phyloP scores from a whole-genome alignment of 495 filamentous ascomycete genomes.

The Jackrogersella multiformis region DNA sequence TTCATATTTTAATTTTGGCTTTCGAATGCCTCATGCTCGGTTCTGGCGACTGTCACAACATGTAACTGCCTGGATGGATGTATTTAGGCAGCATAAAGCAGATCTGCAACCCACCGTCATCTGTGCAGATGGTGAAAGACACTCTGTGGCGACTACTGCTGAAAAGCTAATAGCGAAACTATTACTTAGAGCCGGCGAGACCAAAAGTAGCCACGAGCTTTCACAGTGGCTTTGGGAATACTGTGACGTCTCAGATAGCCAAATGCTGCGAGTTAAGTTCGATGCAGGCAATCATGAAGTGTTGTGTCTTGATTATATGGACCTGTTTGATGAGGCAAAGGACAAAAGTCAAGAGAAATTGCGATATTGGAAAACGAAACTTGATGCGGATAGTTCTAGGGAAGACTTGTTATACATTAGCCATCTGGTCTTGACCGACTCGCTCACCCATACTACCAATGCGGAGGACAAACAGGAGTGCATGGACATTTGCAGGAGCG shows the following conservation, averaged over 20 bases:
- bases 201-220: not conserved
- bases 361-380: not conserved
- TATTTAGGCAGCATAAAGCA: not conserved
- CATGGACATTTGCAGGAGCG: not conserved
- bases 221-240: not conserved
- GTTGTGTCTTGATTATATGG: not conserved
- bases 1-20: not conserved
- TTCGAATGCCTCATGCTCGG: not conserved
- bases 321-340: not conserved
- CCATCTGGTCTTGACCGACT: not conserved
- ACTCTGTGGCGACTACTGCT: not conserved
- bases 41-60: not conserved
- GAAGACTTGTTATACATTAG: not conserved
- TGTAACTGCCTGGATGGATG: not conserved
- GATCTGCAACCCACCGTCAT: not conserved
- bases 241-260: not conserved
- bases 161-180: not conserved
- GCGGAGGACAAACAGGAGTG: not conserved
- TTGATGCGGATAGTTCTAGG: not conserved
- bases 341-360: not conserved
- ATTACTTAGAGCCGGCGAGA: not conserved
- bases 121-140: not conserved
- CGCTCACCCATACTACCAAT: not conserved
- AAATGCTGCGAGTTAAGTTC: conserved; percentile 1
- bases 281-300: not conserved